Percentiles rank a stretch among this genome's conserved stretches.
These are phyloP conservation scores for Fomitiporia mediterranea DNA, from an alignment of 1,284 basidiomycete genomes.

Conservation along the genomic window DNA sequence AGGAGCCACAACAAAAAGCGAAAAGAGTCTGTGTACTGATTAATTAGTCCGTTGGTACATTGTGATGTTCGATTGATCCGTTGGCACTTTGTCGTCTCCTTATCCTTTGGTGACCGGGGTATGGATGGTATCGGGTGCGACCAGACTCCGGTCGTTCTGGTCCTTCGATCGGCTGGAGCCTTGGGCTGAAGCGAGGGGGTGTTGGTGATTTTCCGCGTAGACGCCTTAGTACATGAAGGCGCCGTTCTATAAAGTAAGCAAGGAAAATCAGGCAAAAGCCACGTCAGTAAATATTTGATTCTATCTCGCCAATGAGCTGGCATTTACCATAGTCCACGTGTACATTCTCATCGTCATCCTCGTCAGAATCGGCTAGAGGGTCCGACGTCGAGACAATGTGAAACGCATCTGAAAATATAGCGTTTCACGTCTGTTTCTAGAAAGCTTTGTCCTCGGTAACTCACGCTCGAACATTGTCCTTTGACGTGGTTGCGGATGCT, in stretches of 20 bases:
- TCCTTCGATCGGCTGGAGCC: not conserved
- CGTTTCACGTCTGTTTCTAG: not conserved
- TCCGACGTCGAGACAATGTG: slow-evolving; percentile 20
- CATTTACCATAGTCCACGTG: slow-evolving; percentile 19
- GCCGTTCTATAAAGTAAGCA: slow-evolving; percentile 9
- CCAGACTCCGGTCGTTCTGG: no score
- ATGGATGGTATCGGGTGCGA: no score
- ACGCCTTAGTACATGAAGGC: slow-evolving; percentile 19
- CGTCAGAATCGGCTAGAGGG: slow-evolving; percentile 18
- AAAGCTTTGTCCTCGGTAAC: not conserved
- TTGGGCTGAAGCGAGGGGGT: slow-evolving; percentile 2
- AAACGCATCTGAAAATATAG: slow-evolving; percentile 16
- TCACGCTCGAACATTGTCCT: slow-evolving; percentile 20
- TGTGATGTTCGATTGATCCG: no score
- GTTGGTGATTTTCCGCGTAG: slow-evolving; percentile 18
- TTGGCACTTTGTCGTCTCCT: no score
- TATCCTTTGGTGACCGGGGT: no score
- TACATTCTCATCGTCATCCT: slow-evolving; percentile 20
- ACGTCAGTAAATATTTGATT: not conserved
- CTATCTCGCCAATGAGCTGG: not conserved
- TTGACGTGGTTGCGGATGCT: slow-evolving; percentile 8
- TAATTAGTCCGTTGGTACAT: no score
- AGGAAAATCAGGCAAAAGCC: not conserved
- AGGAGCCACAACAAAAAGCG: no score
- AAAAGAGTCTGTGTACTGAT: no score